Conservation (phyloP, 495 filamentous ascomycete species). For the Lasiosphaeria ovina region DNA sequence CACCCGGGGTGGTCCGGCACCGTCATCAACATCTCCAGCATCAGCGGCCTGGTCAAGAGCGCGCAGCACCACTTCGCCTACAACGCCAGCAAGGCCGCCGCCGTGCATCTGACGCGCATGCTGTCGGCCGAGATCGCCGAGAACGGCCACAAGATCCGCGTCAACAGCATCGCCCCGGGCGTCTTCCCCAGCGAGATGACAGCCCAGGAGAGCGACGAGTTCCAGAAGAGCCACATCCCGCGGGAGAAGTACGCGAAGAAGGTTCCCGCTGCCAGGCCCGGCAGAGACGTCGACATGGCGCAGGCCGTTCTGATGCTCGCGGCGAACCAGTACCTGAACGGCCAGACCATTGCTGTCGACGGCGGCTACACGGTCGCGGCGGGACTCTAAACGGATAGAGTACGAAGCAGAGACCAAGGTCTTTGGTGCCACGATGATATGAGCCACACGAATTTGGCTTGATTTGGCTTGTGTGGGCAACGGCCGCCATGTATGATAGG, state of each 20-base stretch:
- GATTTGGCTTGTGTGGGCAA: too few species aligned
- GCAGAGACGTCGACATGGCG: constrained; percentile 74
- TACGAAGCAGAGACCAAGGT: too few species aligned
- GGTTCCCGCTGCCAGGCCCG: constrained; percentile 60
- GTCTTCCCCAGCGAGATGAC: constrained; percentile 74
- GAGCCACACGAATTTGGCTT: too few species aligned
- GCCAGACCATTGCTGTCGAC: constrained; percentile 65
- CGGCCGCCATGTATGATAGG: too few species aligned
- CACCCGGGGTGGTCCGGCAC: constrained; percentile 52
- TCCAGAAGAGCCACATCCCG: constrained; percentile 63
- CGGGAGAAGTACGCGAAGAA: constrained; percentile 59
- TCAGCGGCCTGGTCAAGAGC: constrained; percentile 58
- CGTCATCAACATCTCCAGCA: constrained; percentile 58
- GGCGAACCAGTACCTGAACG: constrained; percentile 71
- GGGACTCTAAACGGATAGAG: constrained; percentile 16
- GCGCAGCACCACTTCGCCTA: constrained; percentile 76
- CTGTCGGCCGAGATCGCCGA: constrained; percentile 40
- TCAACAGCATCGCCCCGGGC: constrained; percentile 72
- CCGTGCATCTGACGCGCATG: constrained; percentile 66
- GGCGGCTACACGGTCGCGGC: constrained; percentile 46
- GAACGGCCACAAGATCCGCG: constrained; percentile 55
- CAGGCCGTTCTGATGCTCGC: constrained; percentile 60
- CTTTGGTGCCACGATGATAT: too few species aligned
- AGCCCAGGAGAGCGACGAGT: constrained; percentile 51
- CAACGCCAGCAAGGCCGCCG: constrained; percentile 69